These are phyloP conservation scores for Daldinia caldariorum DNA, from an alignment of 495 filamentous ascomycete genomes.

Conservation along the genomic window DNA sequence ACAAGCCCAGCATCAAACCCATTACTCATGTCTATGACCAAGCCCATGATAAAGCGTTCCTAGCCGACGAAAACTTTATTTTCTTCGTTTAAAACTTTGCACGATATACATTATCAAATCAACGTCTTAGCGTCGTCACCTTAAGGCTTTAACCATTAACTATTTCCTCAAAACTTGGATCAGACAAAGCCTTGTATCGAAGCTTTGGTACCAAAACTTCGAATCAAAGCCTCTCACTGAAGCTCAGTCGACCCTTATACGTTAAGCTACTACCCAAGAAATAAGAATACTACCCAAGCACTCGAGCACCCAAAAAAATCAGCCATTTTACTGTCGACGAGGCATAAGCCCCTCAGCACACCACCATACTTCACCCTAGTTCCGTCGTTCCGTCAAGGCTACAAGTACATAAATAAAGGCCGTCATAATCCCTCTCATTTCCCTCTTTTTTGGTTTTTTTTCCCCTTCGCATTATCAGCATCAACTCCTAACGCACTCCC, in stretches of 20 bases:
- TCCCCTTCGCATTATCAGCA: neutral
- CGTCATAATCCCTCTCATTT: neutral
- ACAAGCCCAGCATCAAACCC: constrained; percentile 25
- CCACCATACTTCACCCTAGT: constrained; percentile 9
- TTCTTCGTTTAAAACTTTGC: neutral
- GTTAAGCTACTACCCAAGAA: constrained; percentile 1
- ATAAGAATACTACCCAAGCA: constrained; percentile 10
- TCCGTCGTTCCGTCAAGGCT: neutral
- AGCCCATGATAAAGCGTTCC: constrained; percentile 8
- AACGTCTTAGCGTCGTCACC: neutral
- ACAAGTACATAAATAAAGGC: neutral
- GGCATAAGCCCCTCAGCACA: constrained; percentile 3
- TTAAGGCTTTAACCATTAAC: neutral
- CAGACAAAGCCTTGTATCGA: too few species aligned
- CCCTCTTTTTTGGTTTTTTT: neutral
- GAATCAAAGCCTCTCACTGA: neutral
- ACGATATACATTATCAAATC: neutral
- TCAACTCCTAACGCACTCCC: neutral
- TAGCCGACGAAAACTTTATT: constrained; percentile 10
- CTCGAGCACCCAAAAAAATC: neutral
- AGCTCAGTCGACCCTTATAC: neutral
- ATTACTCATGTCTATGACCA: constrained; percentile 25
- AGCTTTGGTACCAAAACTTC: too few species aligned
- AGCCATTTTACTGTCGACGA: constrained; percentile 1
- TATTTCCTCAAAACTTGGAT: neutral